A percentile compares a stretch with the other conserved stretches of the same genome.
Evolutionary conservation across 495 filamentous ascomycete genomes (phyloP).

Genomic region (Penicillium soppii): DNA sequence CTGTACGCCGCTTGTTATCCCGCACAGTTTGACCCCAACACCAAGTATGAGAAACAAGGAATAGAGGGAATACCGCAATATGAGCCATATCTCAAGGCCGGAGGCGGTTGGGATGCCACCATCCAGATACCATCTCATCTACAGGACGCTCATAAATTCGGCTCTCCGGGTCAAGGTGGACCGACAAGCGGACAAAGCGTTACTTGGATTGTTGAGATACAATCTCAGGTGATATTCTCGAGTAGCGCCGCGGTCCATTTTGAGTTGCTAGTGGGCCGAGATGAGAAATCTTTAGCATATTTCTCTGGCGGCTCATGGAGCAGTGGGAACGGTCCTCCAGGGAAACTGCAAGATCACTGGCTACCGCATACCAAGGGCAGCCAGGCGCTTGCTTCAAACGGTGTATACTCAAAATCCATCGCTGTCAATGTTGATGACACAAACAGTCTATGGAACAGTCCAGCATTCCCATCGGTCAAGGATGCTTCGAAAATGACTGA

Average conservation of each 20-base stretch:
- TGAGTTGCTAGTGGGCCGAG: conserved; percentile 80
- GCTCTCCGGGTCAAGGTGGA: conserved; percentile 14
- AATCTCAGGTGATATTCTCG: conserved; percentile 91
- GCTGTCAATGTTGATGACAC: conserved; percentile 82
- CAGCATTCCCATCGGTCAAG: conserved; percentile 65
- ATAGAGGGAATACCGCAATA: conserved; percentile 74
- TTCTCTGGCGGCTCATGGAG: conserved; percentile 51
- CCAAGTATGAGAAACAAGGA: conserved; percentile 61
- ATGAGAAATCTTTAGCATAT: conserved; percentile 75
- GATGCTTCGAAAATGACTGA: conserved; percentile 41
- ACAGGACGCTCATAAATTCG: conserved; percentile 23
- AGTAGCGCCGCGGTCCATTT: conserved; percentile 84
- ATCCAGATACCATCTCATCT: conserved; percentile 70
- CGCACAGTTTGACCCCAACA: conserved; percentile 73
- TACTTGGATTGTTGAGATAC: conserved; percentile 88
- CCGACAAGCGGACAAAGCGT: conserved; percentile 47
- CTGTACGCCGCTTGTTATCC: conserved; percentile 84
- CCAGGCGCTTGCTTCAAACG: conserved; percentile 58
- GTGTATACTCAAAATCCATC: conserved; percentile 78
- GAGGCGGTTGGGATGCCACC: conserved; percentile 74
- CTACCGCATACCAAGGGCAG: conserved; percentile 45
- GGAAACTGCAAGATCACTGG: conserved; percentile 69
- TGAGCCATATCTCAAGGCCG: conserved; percentile 94
- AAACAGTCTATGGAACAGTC: conserved; percentile 83
- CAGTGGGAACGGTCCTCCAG: conserved; percentile 54